Conservation (phyloP, 805 yeast genomes). For the Myxozyma sirexii region DNA sequence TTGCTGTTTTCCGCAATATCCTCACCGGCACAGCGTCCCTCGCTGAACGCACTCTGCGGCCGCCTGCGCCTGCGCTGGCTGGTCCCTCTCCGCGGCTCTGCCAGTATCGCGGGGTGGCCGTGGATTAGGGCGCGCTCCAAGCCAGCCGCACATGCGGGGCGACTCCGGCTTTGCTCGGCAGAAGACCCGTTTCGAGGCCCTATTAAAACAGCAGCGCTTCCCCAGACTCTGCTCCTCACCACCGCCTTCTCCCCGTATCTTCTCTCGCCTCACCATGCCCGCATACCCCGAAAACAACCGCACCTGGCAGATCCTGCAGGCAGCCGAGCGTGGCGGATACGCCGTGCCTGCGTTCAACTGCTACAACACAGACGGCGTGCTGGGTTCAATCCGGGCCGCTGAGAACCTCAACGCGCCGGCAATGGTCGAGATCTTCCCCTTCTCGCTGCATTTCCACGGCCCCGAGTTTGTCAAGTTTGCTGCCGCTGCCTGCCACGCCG, state of each 20-base stretch:
- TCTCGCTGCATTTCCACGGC: constrained; percentile 45
- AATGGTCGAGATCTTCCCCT: constrained; percentile 45
- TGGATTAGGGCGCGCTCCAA: neutral
- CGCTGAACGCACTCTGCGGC: too few relatives aligned
- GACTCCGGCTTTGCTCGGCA: constrained; percentile 9
- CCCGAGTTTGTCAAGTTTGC: constrained; percentile 41
- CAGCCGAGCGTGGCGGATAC: constrained; percentile 42
- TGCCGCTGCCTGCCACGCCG: constrained; percentile 38
- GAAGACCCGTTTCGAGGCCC: neutral
- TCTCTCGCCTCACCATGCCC: neutral
- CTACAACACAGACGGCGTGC: constrained; percentile 44
- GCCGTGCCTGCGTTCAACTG: constrained; percentile 46
- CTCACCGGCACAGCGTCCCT: too few relatives aligned
- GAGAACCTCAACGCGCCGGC: constrained; percentile 43
- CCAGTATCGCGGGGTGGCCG: neutral
- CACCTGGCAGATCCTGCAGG: constrained; percentile 41
- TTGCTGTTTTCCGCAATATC: too few relatives aligned
- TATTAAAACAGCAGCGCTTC: neutral
- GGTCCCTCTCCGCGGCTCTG: neutral
- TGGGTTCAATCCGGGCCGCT: constrained; percentile 46
- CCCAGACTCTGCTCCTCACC: constrained; percentile 1
- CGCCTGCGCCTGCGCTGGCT: too few relatives aligned
- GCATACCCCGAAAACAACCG: constrained; percentile 37
- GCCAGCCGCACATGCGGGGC: constrained; percentile 14
- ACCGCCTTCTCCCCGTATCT: neutral